Percentiles rank a stretch among this genome's conserved stretches.
These are phyloP conservation scores for Penicillium sp. DNA, from an alignment of 2,329 filamentous ascomycete species.

Conservation along the genomic window DNA sequence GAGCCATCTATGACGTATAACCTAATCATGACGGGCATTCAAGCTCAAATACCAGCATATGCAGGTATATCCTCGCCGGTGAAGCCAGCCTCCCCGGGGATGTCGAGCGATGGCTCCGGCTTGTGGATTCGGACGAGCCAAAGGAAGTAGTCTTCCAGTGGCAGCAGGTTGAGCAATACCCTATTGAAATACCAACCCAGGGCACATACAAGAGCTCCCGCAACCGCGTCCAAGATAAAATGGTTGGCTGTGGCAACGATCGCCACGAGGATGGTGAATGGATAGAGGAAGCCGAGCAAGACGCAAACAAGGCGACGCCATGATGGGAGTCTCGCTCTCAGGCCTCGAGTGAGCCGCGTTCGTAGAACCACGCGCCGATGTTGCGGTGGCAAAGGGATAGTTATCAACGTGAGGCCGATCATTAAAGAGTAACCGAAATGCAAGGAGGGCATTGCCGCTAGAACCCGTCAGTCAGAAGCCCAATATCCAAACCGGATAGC, in stretches of 20 bases:
- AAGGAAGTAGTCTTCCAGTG: conserved; percentile 66
- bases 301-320: conserved; percentile 52
- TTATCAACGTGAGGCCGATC: conserved; percentile 65
- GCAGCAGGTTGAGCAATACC: conserved; percentile 59
- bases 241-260: conserved; percentile 72
- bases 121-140: conserved; percentile 63
- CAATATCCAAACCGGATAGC: background rate
- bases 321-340: conserved; percentile 43
- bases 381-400: conserved; percentile 58
- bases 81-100: background rate
- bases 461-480: background rate
- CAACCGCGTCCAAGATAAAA: conserved; percentile 67
- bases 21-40: background rate
- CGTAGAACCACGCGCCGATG: conserved; percentile 44
- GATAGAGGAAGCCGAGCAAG: conserved; percentile 59
- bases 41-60: background rate
- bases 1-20: background rate
- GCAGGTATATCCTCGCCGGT: conserved; percentile 13
- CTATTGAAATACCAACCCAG: conserved; percentile 58
- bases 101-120: conserved; percentile 42
- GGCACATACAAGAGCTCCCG: conserved; percentile 61
- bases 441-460: conserved; percentile 69
- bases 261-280: conserved; percentile 60
- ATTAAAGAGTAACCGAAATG: conserved; percentile 74
- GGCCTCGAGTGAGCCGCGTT: conserved; percentile 32